A percentile compares a stretch with the other conserved stretches of the same genome.
Conservation (phyloP, 805 yeast species). For the Debaryomyces hansenii region DNA sequence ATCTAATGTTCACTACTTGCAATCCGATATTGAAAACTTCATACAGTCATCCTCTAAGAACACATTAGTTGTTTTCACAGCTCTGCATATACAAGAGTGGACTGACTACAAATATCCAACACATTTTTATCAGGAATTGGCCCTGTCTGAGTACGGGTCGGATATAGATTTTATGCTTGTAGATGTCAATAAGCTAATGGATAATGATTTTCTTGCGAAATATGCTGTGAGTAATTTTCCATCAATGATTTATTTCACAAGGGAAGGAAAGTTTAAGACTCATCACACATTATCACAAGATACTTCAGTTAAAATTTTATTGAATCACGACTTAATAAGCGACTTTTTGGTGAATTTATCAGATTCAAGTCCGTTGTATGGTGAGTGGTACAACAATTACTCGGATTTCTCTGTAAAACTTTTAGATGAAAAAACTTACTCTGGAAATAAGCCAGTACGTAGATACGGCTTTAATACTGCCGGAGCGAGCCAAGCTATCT, state of each 20-base stretch:
- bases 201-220: slow-evolving; percentile 17
- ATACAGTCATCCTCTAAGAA: slow-evolving; percentile 7
- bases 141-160: slow-evolving; percentile 9
- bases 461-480: slow-evolving; percentile 12
- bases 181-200: slow-evolving; percentile 20
- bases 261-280: slow-evolving; percentile 20
- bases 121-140: slow-evolving; percentile 35
- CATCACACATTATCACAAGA: slow-evolving; percentile 24
- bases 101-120: slow-evolving; percentile 27
- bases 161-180: slow-evolving; percentile 22
- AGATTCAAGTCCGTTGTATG: slow-evolving; percentile 19
- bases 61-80: slow-evolving; percentile 24
- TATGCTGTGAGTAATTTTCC: slow-evolving; percentile 33
- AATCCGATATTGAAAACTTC: slow-evolving; percentile 5
- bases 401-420: slow-evolving; percentile 14
- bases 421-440: slow-evolving; percentile 2
- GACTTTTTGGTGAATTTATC: slow-evolving; percentile 12
- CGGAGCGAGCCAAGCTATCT: slow-evolving; percentile 5
- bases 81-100: slow-evolving; percentile 29
- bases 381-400: slow-evolving; percentile 14
- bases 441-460: slow-evolving; percentile 3
- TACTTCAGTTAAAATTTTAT: slow-evolving; percentile 12
- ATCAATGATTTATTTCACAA: slow-evolving; percentile 29
- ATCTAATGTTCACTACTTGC: slow-evolving; percentile 15
- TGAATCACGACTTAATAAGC: slow-evolving; percentile 15